Conservation (phyloP, 495 filamentous ascomycete species). For the Penicillium atrosanguineum region DNA sequence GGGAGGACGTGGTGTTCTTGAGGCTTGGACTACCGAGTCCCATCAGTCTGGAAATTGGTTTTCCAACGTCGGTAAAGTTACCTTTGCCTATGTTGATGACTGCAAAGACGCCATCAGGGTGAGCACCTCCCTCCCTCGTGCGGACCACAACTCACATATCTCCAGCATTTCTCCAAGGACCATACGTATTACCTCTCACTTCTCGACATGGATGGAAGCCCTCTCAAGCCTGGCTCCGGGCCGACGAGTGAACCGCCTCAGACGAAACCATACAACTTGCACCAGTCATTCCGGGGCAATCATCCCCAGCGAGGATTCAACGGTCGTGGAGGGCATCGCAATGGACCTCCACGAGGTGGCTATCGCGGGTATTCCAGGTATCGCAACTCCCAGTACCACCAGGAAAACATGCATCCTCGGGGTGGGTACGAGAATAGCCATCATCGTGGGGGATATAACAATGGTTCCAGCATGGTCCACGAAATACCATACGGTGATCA, state of each 20-base stretch:
- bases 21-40: constrained; percentile 3
- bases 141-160: not conserved
- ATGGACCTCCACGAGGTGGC: not conserved
- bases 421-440: not conserved
- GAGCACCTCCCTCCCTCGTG: not conserved
- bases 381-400: not conserved
- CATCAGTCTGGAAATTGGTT: constrained; percentile 3
- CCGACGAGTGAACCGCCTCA: not conserved
- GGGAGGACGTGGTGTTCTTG: constrained; percentile 9
- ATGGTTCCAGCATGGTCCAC: not conserved
- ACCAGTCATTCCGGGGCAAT: not conserved
- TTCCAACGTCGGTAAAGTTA: constrained; percentile 12
- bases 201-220: constrained; percentile 5
- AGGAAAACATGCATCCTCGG: constrained; percentile 1
- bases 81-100: constrained; percentile 23
- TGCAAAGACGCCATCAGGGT: constrained; percentile 24
- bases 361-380: not conserved
- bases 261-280: not conserved
- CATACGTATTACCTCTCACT: constrained; percentile 8
- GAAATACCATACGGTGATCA: constrained; percentile 2
- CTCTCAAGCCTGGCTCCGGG: not conserved
- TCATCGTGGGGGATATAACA: not conserved
- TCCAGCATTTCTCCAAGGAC: constrained; percentile 17
- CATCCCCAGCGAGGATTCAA: not conserved
- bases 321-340: not conserved